Base-by-base conservation (phyloP, 2,329 filamentous ascomycete genomes). In the Colletotrichum sojae region DNA sequence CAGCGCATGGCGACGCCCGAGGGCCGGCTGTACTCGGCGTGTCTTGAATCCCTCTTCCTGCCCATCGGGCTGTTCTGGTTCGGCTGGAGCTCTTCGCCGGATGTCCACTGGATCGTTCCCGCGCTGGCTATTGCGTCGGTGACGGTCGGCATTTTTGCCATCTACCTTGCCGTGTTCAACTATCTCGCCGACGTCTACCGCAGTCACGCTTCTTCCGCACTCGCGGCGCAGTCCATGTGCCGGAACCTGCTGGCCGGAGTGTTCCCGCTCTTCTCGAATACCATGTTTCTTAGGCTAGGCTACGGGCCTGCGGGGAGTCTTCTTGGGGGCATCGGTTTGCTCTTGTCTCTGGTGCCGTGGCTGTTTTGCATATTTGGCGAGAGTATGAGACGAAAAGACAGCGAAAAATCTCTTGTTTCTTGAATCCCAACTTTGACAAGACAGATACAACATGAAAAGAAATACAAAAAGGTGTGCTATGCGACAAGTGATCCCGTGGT, bases 151-250 rank as follows among this genome's bases (percentile, higher is more conserved):
- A 89, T 89, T 71, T 76, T 90, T 1, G 86, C 83, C 69, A 79
- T 91, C 2, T 90, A 90, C 72, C 82, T 89, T 71, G 81, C 83
- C 55, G 80, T 83, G 2, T 79, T 83, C 15, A 82, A 81, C 73
- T 90, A 89, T 72, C 81, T 85, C 1, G 78, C 85, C 4, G 89
- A 91, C 73, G 83, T 84, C 0, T 91, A 89, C 72, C 25, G 16
- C 18, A 15, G 18, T 6, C 48, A 22, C 36, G 48, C 27, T 13
- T 31, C 46, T 46, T 96, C 92, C 1, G 94, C 94, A 0, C 83
- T 97, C 6, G 94, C 94, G 0, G 93, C 94, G 1, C 94, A 97
- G 81, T 92, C 89, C n/a, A 96, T 93, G 77, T 95, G 93, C 74
- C 88, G 95, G 12, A 97, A 97, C 76, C 83, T 97, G 2, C 82